Evolutionary conservation across 2,329 filamentous ascomycete genomes (phyloP).

Genomic region (Phyllosticta ampelicida): DNA sequence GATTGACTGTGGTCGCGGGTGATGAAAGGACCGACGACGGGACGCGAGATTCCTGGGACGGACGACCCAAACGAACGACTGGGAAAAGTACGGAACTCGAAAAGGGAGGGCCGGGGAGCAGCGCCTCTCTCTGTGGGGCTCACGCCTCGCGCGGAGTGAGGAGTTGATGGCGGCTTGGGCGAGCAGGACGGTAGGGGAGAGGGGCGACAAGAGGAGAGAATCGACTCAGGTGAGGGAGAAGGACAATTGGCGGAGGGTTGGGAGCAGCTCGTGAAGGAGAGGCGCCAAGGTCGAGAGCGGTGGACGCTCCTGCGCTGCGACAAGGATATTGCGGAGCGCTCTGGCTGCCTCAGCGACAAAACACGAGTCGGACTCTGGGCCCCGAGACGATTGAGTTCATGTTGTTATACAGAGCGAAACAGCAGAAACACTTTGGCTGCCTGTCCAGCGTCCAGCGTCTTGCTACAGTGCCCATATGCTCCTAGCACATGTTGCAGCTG

Average conservation of each 20-base stretch:
- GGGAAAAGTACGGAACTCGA: not conserved
- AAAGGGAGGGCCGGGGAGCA: not conserved
- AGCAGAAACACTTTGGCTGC: no score
- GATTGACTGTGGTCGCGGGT: not conserved
- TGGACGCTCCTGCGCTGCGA: conserved; percentile 10
- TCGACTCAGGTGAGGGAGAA: not conserved
- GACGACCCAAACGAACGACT: conserved; percentile 7
- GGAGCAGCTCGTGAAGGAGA: conserved; percentile 7
- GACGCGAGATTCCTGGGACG: conserved; percentile 3
- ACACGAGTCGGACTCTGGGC: conserved; percentile 6
- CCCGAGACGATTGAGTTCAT: not conserved
- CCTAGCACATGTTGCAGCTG: no score
- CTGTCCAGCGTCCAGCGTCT: no score
- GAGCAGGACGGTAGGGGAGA: not conserved
- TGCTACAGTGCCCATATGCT: no score
- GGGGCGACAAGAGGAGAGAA: not conserved
- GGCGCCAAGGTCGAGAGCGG: conserved; percentile 7
- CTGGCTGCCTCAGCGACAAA: not conserved
- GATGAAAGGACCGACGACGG: not conserved
- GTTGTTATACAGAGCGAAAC: no score
- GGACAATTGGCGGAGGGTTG: conserved; percentile 10
- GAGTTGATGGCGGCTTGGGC: not conserved
- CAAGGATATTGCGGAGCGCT: conserved; percentile 6
- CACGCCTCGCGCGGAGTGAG: not conserved
- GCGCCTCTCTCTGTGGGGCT: not conserved